phyloP scores from a whole-genome alignment of 495 filamentous ascomycete genomes.

The Barbatosphaeria neglecta region DNA sequence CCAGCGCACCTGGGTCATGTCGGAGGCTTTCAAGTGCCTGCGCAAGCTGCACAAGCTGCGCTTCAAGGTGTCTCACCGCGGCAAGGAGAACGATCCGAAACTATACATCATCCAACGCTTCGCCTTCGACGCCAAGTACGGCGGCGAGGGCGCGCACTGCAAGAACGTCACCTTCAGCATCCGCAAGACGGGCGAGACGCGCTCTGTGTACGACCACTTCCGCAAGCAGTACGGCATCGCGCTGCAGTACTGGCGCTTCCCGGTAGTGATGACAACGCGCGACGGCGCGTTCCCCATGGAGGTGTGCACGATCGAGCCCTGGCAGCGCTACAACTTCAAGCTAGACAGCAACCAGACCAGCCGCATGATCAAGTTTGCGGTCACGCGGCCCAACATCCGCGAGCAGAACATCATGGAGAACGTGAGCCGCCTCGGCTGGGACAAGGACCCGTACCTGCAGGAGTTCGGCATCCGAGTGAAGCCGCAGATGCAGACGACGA shows the following conservation, averaged over 20 bases:
- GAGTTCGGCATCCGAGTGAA: conserved; percentile 60
- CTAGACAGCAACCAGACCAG: conserved; percentile 57
- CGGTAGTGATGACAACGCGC: conserved; percentile 60
- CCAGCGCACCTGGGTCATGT: conserved; percentile 8
- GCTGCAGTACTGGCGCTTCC: conserved; percentile 40
- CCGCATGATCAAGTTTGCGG: conserved; percentile 81
- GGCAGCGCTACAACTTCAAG: conserved; percentile 74
- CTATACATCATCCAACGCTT: conserved; percentile 55
- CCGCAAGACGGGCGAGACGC: conserved; percentile 37
- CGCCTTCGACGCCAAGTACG: conserved; percentile 18
- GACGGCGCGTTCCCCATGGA: conserved; percentile 70
- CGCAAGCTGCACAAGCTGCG: conserved; percentile 50
- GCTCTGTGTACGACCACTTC: conserved; percentile 59
- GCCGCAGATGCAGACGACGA: conserved; percentile 44
- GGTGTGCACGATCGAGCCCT: conserved; percentile 37
- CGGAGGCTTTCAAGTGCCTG: conserved; percentile 36
- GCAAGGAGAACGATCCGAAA: conserved; percentile 27
- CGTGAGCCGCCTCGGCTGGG: conserved; percentile 55
- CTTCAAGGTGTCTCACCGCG: conserved; percentile 52
- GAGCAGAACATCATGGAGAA: conserved; percentile 50
- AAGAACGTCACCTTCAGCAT: conserved; percentile 46
- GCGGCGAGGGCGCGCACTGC: conserved; percentile 34
- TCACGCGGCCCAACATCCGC: conserved; percentile 50
- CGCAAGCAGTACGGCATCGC: conserved; percentile 46
- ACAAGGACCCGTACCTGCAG: conserved; percentile 51